Base-by-base conservation (phyloP, 495 filamentous ascomycete genomes). In the Penicillium soppii region DNA sequence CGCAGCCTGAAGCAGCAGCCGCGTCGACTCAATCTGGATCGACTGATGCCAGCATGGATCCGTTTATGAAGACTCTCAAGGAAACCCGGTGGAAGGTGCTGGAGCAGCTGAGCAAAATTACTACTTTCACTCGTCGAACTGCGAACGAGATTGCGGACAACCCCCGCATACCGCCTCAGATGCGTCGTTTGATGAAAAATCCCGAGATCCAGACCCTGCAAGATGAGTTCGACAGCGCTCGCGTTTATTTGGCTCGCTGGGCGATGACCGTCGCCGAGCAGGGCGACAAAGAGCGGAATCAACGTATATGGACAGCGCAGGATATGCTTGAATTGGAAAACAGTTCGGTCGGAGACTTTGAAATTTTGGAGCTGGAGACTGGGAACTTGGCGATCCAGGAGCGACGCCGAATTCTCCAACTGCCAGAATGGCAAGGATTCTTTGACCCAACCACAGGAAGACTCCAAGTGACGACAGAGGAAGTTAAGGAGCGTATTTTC, bases 231-330 rank as follows among this genome's bases (percentile, higher is more conserved):
- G 95, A 97, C 69, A 95, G 90, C 59, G 94, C 95, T 5, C 80
- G 94, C 53, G 73, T 98, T 30, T 98, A 98, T 59, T 76, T 98
- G 19, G 94, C 94, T 3, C 78, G 94, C 38, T 98, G 94, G 94
- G 94, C 94, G 0, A 97, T 97, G 94, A 95, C 90, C 1, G 95
- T 98, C 46, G 91, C 92, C 0, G 94, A 98, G 66, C 94, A 97
- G 71, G 89, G 91, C 60, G 94, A 98, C 64, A 76, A 82, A 33
- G 94, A 98, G 43, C 67, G 83, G 26, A 89, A 82, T 46, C 84
- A 89, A 65, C 77, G 91, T 30, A 95, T 96, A 57, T 98, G 90
- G 87, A 95, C 91, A 0, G 92, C 90, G 4, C 85, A 84, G 59
- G 94, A 98, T 72, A 86, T 96, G 13, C 78, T 97, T 52, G 92